Conservation (phyloP, 306 rosid genomes). For the Corylus avellana region DNA sequence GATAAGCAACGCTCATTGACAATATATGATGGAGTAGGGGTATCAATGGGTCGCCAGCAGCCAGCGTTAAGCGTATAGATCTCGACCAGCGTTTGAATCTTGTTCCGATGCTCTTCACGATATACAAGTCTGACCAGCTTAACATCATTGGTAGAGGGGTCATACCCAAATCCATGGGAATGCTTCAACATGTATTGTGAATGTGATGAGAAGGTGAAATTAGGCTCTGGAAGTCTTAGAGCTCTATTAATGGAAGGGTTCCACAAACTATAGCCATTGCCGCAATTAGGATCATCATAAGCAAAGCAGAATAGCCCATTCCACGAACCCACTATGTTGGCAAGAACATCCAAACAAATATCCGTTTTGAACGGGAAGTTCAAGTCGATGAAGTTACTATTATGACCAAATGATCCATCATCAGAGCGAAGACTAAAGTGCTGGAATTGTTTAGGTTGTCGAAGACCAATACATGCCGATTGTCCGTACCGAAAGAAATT, state of each 20-base stretch:
- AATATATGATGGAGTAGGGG: neutral
- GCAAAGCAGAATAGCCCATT: slow-evolving; percentile 17
- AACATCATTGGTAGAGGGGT: neutral
- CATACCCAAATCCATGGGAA: slow-evolving; percentile 22
- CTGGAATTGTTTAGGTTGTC: neutral
- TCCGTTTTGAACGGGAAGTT: neutral
- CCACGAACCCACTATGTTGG: neutral
- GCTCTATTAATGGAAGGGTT: slow-evolving; percentile 17
- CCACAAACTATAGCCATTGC: neutral
- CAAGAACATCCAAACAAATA: neutral
- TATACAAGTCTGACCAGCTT: slow-evolving; percentile 14
- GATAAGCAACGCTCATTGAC: neutral
- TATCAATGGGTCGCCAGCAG: slow-evolving; percentile 4
- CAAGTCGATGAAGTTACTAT: neutral
- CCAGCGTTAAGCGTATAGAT: slow-evolving; percentile 14
- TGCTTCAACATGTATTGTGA: no score
- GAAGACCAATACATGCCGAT: accelerated
- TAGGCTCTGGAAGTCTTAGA: neutral
- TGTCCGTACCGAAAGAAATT: neutral
- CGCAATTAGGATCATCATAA: neutral
- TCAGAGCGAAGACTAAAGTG: neutral
- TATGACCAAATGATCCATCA: neutral
- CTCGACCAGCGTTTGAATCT: neutral
- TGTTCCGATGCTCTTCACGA: neutral
- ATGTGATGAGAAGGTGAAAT: neutral